A percentile compares a stretch with the other conserved stretches of the same genome.
Evolutionary conservation across 2,329 filamentous ascomycete genomes (phyloP).

Genomic region (Hymenoscyphus linearis): DNA sequence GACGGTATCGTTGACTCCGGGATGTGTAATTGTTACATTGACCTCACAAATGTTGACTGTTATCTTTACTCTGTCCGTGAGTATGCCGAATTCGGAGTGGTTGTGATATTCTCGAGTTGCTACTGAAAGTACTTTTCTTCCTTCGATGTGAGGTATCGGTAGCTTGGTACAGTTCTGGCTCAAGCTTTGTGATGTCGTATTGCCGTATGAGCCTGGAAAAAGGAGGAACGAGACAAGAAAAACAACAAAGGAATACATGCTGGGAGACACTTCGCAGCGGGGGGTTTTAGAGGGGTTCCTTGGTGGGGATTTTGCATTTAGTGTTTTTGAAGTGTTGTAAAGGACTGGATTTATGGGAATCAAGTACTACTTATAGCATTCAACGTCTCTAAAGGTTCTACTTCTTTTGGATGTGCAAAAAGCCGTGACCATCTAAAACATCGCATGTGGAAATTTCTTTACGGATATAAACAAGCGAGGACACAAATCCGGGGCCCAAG

Average conservation of each 20-base stretch:
- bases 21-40: slow-evolving; percentile 27
- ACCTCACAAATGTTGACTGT: slow-evolving; percentile 25
- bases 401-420: too few species aligned
- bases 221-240: background rate
- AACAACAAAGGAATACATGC: background rate
- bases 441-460: too few species aligned
- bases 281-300: background rate
- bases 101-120: background rate
- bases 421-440: too few species aligned
- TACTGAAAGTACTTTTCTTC: background rate
- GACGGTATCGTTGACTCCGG: slow-evolving; percentile 10
- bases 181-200: background rate
- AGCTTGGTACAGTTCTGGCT: background rate
- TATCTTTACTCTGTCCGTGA: too few species aligned
- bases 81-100: background rate
- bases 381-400: too few species aligned
- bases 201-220: background rate
- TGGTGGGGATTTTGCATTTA: too few species aligned
- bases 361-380: too few species aligned
- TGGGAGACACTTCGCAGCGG: background rate
- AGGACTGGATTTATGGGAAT: too few species aligned
- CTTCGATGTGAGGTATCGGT: background rate
- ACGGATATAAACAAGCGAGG: too few species aligned
- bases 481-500: too few species aligned
- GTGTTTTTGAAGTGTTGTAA: too few species aligned